Base-by-base conservation (phyloP, 345 rosid species). In the Eucalyptus dawsonii region DNA sequence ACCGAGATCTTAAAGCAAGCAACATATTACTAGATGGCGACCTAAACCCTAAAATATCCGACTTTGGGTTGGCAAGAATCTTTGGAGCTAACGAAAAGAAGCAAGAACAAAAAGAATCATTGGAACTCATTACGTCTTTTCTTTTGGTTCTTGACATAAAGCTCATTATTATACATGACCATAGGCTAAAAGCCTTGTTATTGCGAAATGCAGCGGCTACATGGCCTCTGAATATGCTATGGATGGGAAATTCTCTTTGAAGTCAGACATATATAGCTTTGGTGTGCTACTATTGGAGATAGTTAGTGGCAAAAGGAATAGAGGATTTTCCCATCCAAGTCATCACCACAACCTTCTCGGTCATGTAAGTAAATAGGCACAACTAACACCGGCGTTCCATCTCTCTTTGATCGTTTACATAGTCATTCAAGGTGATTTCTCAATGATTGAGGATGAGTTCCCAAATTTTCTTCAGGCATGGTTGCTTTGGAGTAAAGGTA, bases 21-120 rank as follows among this genome's bases (percentile, higher is more conserved):
- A 95, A 95, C 88, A 92, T 94, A 40, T 89, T 95, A 81, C 51
- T 94, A 29, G 95, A 93, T 42, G 90, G 31, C 2, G 90, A 93
- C 65, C 92, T 94, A 93, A 93, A 91, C 17, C 93, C 95, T 1
- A 94, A 94, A 89, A 95, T 93, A 44, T 93, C 94, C 0, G 93
- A 94, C 88, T 94, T 92, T 86, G 95, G 96, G 25, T 83, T 94
- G 92, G 95, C 94, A 31, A 90, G 92, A 90, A 95, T 95, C 69
- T 92, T 95, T 87, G 90, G 92, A n/a, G 95, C 91, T 0, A 88
- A 94, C 51, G 92, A 92, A 80, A 90, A 34, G 91, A 76, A 91
- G 95, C 89, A 86, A 94, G 92, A 87, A 94, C 94, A 11, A 91
- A 88, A 27, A 86, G 91, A 60, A 89, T 93, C 50, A 93, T 92